Evolutionary conservation across 176 grass and related monocot genomes (phyloP).

Genomic region (bread wheat (Triticum aestivum)): IWGSC_CS_RefSeq_v2.1 NC_057798.1:211003107-211003606

Average conservation of each 20-base stretch:
- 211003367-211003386: constrained; percentile 12
- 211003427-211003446: neutral
- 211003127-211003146: neutral
- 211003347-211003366: constrained; percentile 42
- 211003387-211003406: constrained; percentile 22
- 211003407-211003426: constrained; percentile 25
- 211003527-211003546: neutral
- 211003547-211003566: too few species aligned
- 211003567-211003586: too few species aligned
- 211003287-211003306: constrained; percentile 16
- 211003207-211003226: constrained; percentile 22
- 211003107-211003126: neutral
- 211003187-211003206: constrained; percentile 21
- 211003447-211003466: neutral
- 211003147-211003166: neutral
- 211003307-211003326: constrained; percentile 29
- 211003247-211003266: constrained; percentile 44
- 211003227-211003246: constrained; percentile 20
- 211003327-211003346: neutral
- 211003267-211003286: constrained; percentile 7
- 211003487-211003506: neutral
- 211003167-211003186: neutral
- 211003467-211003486: neutral
- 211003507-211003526: neutral
- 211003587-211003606: neutral